Evolutionary conservation across 441 rosid genomes (phyloP).

Genomic region (Eutrema salsugineum): DNA sequence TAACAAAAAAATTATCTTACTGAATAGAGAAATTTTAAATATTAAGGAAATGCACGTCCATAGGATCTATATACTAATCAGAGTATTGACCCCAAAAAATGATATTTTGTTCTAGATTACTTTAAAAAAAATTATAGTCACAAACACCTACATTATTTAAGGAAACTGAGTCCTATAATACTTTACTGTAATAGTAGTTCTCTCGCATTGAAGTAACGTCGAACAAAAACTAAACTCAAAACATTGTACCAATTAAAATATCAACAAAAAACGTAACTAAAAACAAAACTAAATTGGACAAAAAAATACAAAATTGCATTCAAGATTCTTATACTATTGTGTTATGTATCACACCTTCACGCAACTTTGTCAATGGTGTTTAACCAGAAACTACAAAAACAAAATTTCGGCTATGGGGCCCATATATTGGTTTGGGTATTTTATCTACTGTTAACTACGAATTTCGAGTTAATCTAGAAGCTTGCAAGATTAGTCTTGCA

Average conservation of each 20-base stretch:
- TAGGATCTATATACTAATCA: background rate
- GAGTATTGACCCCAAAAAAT: background rate
- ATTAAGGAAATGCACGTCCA: too few relatives aligned
- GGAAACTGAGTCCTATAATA: background rate
- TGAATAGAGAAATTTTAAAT: too few relatives aligned
- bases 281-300: background rate
- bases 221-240: background rate
- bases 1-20: too few relatives aligned
- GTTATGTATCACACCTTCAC: background rate
- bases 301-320: conserved; percentile 5
- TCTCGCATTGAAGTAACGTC: background rate
- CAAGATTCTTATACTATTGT: background rate
- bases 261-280: background rate
- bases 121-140: background rate
- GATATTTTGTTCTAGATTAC: background rate
- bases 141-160: background rate
- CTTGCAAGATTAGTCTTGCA: background rate
- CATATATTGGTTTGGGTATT: background rate
- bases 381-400: too few relatives aligned
- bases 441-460: background rate
- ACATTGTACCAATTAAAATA: background rate
- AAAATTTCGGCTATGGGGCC: background rate
- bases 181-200: background rate
- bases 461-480: background rate
- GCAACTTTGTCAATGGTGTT: background rate